These are phyloP conservation scores for Suillus clintonianus DNA, from an alignment of 768 basidiomycete genomes.

Conservation along the genomic window DNA sequence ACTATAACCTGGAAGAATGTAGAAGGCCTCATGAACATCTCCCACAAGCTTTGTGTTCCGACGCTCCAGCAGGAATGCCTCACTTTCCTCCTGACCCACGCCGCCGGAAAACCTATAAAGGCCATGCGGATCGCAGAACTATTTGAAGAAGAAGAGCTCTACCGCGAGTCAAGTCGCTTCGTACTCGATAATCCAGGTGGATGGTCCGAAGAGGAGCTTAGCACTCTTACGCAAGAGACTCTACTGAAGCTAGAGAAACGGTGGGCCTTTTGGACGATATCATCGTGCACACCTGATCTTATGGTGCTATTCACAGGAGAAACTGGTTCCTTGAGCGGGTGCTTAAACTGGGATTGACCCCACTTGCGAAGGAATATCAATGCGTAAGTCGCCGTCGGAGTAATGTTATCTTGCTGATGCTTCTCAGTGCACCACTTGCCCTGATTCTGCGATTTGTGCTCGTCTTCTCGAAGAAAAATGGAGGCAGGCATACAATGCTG, in stretches of 20 bases:
- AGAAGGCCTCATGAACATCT: conserved; percentile 86
- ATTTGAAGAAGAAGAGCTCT: conserved; percentile 88
- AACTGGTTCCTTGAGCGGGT: conserved; percentile 97
- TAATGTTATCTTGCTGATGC: background rate
- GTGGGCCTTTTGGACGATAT: conserved; percentile 34
- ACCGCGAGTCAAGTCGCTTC: conserved; percentile 88
- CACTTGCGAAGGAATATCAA: conserved; percentile 92
- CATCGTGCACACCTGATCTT: background rate
- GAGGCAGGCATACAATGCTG: conserved; percentile 83
- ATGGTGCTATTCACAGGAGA: conserved; percentile 46
- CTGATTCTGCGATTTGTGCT: conserved; percentile 78
- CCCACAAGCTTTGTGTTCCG: conserved; percentile 85
- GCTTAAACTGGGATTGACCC: conserved; percentile 83
- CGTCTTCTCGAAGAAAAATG: conserved; percentile 90
- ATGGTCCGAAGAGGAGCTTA: conserved; percentile 78
- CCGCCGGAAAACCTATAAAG: conserved; percentile 90
- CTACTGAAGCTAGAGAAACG: conserved; percentile 88
- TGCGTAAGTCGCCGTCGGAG: conserved; percentile 57
- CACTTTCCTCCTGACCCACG: conserved; percentile 87
- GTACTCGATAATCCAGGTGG: conserved; percentile 91
- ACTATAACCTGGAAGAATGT: conserved; percentile 96
- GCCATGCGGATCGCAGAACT: conserved; percentile 91
- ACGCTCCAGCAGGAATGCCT: conserved; percentile 81
- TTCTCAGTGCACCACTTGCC: conserved; percentile 77
- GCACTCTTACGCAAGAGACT: conserved; percentile 80